Evolutionary conservation across 441 rosid genomes (phyloP), one percentile per base, ranked within the genome.

Genomic region (Brassica balearica): DNA sequence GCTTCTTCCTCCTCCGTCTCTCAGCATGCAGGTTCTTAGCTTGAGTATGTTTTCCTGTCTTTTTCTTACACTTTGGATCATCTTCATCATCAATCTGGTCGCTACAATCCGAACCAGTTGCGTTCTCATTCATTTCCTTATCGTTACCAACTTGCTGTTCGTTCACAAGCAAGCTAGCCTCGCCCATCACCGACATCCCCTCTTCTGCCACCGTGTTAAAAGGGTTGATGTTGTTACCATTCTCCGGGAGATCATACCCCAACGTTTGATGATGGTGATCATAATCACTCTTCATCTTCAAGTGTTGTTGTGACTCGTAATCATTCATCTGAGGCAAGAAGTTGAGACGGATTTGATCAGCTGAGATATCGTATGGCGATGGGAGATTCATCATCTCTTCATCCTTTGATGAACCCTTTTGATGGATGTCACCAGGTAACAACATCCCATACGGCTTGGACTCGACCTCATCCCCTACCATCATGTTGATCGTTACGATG

Each of bases 71-170:
- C 85, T 86, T 88, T 0, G 72, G 78, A 69, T 85, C 89, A 74
- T 87, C 93, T 51, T 91, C 96, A 70, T 91, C 98, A 81, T 90
- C 94, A n/a, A 82, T 82, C 80, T 87, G 97, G 82, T 94, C 97
- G 56, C 94, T 91, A 41, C 97, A 91, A 75, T 95, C 95, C 0
- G 97, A 90, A 8, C 80, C 77, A 3, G 95, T 90, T n/a, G 88
- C 91, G 20, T 82, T 87, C 74, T 91, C 93, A 3, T 75, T 79
- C 14, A 46, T 9, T 53, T 88, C 91, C 74, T 85, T 84, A 22
- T 86, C 87, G 20, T 86, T 80, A 69, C 34, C 74, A 0, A 73
- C 85, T 68, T 85, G 82, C 55, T 83, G 81, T 15, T 85, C 84
- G 8, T 80, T 74, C 34, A 76, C 76, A 43, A 14, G 71, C 81